Percentiles rank a stretch among this genome's conserved stretches.
phyloP scores from a whole-genome alignment of 495 filamentous ascomycete genomes.

The Tuber calosporum region DNA sequence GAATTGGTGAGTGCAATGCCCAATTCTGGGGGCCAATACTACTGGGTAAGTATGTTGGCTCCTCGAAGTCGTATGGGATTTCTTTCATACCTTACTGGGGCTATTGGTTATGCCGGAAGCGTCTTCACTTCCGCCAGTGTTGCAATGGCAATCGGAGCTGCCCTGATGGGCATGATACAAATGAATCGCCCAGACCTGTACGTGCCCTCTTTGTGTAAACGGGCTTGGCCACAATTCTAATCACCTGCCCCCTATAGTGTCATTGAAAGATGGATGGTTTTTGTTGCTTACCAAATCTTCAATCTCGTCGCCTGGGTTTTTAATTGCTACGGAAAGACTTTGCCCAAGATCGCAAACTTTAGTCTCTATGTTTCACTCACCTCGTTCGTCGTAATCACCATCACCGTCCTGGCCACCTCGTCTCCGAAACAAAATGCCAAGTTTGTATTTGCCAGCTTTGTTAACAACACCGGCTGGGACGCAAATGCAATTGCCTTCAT shows the following conservation, averaged over 20 bases:
- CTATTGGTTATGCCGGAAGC: slow-evolving; percentile 54
- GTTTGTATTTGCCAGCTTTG: slow-evolving; percentile 58
- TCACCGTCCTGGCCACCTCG: slow-evolving; percentile 53
- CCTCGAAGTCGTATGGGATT: slow-evolving; percentile 51
- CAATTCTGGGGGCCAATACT: slow-evolving; percentile 60
- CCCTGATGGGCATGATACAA: slow-evolving; percentile 54
- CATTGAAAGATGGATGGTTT: slow-evolving; percentile 53
- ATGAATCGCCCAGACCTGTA: slow-evolving; percentile 55
- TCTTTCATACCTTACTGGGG: slow-evolving; percentile 53
- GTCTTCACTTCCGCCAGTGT: slow-evolving; percentile 55
- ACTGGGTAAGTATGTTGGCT: slow-evolving; percentile 56
- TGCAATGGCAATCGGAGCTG: slow-evolving; percentile 50
- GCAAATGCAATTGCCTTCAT: slow-evolving; percentile 58
- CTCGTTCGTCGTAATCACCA: slow-evolving; percentile 52
- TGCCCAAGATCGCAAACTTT: slow-evolving; percentile 49
- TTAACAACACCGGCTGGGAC: slow-evolving; percentile 58
- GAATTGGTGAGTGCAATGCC: slow-evolving; percentile 56
- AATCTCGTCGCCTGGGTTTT: slow-evolving; percentile 55
- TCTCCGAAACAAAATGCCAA: slow-evolving; percentile 50
- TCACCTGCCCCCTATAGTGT: slow-evolving; percentile 39
- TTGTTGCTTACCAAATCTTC: slow-evolving; percentile 50
- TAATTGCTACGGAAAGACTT: slow-evolving; percentile 53
- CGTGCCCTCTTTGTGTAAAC: slow-evolving; percentile 17
- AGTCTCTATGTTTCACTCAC: slow-evolving; percentile 49
- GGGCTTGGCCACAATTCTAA: neutral